Evolutionary conservation across 1,139 yeast species (phyloP), one percentile per base, ranked within the genome.

Genomic region (Suhomyces anneliseae): DNA sequence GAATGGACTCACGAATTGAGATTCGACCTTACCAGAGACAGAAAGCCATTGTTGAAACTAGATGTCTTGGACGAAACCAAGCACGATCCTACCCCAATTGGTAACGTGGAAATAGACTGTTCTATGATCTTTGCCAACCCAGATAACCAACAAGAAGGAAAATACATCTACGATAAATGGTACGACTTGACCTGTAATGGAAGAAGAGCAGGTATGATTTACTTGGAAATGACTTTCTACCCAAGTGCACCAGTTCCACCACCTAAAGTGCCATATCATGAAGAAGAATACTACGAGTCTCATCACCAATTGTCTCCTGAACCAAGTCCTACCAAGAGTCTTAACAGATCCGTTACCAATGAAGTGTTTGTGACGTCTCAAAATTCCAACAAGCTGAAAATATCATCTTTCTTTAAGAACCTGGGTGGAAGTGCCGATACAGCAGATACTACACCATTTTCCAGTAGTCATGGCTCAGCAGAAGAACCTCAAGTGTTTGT

Each of bases 211-310:
- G 99, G 99, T 1, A 88, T 82, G 66, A 81, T 93, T 1, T 92
- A 85, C 64, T 69, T 95, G 46, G 98, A 93, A 60, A 85, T 93
- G 87, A 90, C 98, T 0, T 93, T 89, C 60, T 90, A 89, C 61
- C 95, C 97, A 0, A 66, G 76, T 14, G 76, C 80, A 1, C 84
- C 82, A 0, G 58, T 74, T 7, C 54, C 72, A 35, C 82, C 81
- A 2, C 78, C 79, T 2, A 75, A 75, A 49, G 47, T 72, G 3
- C 43, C 49, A 11, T 24, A 31, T 8, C 39, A 37, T 1, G 36
- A 29, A 9, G 31, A 36, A 10, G 34, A 32, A 10, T 27, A 34
- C 27, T 14, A 31, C 33, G 36, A 15, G 7, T 11, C 43, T 34
- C 43, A 42, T 31, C 49, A 43, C 27, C 40, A 41, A 12, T 34